Evolutionary conservation across 2,329 filamentous ascomycete genomes (phyloP).

Genomic region (Ceratocystis destructans): DNA sequence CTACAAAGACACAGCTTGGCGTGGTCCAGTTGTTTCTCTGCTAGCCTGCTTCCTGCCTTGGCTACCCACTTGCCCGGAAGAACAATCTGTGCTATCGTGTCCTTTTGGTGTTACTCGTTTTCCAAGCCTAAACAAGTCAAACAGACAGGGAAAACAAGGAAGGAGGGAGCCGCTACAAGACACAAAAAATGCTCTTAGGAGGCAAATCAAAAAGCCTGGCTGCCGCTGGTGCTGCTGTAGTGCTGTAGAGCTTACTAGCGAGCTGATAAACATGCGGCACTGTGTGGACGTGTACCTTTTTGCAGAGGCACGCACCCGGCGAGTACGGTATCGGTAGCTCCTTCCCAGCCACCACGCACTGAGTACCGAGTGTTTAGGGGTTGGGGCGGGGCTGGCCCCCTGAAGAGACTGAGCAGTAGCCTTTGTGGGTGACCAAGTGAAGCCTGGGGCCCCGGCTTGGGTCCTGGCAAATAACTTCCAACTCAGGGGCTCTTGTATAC

Average conservation of each 20-base stretch:
- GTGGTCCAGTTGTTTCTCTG: background rate
- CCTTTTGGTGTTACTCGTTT: slow-evolving; percentile 7
- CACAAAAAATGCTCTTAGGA: background rate
- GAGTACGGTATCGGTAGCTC: slow-evolving; percentile 12
- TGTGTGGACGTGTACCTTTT: slow-evolving; percentile 17
- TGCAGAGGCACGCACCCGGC: slow-evolving; percentile 5
- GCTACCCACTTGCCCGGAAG: background rate
- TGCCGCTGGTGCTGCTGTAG: background rate
- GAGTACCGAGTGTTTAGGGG: slow-evolving; percentile 16
- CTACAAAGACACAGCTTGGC: background rate
- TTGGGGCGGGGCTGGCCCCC: slow-evolving; percentile 15
- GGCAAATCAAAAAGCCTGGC: background rate
- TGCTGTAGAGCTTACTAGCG: background rate
- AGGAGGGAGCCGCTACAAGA: background rate
- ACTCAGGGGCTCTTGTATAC: slow-evolving; percentile 19
- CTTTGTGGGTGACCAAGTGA: background rate
- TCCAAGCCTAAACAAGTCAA: background rate
- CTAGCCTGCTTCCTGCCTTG: background rate
- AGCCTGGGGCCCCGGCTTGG: slow-evolving; percentile 1
- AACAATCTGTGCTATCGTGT: slow-evolving; percentile 13
- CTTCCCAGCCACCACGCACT: slow-evolving; percentile 19
- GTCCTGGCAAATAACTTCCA: slow-evolving; percentile 6
- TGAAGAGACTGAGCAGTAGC: slow-evolving; percentile 8
- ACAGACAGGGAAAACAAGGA: background rate
- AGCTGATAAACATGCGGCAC: slow-evolving; percentile 7